These are phyloP conservation scores for Coccinonectria pachysandricola DNA, from an alignment of 2,329 filamentous ascomycete species.

Conservation along the genomic window DNA sequence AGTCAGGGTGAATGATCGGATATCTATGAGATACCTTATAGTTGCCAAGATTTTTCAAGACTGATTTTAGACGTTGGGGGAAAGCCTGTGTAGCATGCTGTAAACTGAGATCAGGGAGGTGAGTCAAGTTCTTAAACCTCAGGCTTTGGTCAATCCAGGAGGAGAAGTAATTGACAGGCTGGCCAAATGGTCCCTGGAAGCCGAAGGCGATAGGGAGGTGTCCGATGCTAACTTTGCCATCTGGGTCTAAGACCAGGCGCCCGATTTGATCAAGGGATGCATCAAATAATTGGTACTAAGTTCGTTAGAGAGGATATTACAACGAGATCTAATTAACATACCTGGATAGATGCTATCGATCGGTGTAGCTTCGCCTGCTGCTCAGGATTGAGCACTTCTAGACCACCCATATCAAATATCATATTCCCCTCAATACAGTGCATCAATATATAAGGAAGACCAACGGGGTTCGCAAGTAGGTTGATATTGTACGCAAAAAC, in stretches of 20 bases:
- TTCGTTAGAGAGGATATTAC: no score
- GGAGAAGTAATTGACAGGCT: background rate
- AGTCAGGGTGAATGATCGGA: background rate
- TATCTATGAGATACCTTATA: background rate
- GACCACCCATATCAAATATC: background rate
- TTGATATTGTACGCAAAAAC: background rate
- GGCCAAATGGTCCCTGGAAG: background rate
- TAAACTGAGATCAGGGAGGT: background rate
- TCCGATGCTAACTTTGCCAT: background rate
- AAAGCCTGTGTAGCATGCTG: background rate
- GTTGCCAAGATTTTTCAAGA: background rate
- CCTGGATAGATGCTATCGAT: background rate
- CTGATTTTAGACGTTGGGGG: background rate
- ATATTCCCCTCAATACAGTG: background rate
- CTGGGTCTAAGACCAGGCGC: background rate
- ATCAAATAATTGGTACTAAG: background rate
- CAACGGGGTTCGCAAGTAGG: background rate
- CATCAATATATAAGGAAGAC: background rate
- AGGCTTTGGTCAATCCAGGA: background rate
- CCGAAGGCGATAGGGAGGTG: background rate
- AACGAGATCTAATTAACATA: no score
- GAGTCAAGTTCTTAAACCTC: background rate
- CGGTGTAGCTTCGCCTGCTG: background rate
- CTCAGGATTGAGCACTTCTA: background rate
- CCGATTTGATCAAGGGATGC: background rate